Percentiles rank a stretch among this genome's conserved stretches.
These are phyloP conservation scores for Tricholoma furcatifolium DNA, from an alignment of 768 basidiomycete genomes.

Conservation along the genomic window DNA sequence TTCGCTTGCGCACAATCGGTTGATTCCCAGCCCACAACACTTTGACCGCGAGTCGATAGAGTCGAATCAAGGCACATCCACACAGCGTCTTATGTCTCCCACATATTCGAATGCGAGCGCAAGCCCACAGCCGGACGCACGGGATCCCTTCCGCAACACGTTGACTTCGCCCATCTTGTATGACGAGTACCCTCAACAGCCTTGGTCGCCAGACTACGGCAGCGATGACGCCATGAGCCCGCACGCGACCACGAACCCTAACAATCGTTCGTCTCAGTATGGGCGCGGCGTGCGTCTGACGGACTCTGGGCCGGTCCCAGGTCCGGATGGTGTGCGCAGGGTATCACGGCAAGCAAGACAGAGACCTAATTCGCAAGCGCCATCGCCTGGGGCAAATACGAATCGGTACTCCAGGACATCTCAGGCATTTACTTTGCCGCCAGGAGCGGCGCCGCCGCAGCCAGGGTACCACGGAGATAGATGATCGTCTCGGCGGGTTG, in stretches of 20 bases:
- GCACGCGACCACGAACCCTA: constrained; percentile 27
- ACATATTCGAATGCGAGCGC: constrained; percentile 22
- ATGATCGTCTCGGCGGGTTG: neutral
- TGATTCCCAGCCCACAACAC: constrained; percentile 39
- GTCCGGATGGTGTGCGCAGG: constrained; percentile 74
- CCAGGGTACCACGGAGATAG: constrained; percentile 3
- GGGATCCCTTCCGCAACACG: constrained; percentile 53
- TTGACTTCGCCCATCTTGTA: constrained; percentile 33
- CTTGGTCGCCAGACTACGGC: constrained; percentile 32
- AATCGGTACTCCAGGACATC: constrained; percentile 17
- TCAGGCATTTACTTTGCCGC: constrained; percentile 8
- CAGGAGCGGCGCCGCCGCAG: constrained; percentile 11
- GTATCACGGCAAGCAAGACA: constrained; percentile 63
- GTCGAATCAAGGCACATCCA: constrained; percentile 21
- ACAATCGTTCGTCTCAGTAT: constrained; percentile 34
- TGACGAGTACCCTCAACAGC: constrained; percentile 10
- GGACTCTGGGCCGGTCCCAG: constrained; percentile 83
- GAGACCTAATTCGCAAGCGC: constrained; percentile 59
- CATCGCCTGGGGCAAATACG: constrained; percentile 28
- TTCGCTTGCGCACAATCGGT: constrained; percentile 40
- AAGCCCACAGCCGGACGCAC: constrained; percentile 20
- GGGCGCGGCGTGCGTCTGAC: constrained; percentile 72
- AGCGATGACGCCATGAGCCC: constrained; percentile 27
- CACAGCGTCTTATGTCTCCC: constrained; percentile 30
- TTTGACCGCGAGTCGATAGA: constrained; percentile 40